A percentile compares a stretch with the other conserved stretches of the same genome.
phyloP scores from a whole-genome alignment of 2,329 filamentous ascomycete genomes.

The Pyrenophora tritici-repentis region DNA sequence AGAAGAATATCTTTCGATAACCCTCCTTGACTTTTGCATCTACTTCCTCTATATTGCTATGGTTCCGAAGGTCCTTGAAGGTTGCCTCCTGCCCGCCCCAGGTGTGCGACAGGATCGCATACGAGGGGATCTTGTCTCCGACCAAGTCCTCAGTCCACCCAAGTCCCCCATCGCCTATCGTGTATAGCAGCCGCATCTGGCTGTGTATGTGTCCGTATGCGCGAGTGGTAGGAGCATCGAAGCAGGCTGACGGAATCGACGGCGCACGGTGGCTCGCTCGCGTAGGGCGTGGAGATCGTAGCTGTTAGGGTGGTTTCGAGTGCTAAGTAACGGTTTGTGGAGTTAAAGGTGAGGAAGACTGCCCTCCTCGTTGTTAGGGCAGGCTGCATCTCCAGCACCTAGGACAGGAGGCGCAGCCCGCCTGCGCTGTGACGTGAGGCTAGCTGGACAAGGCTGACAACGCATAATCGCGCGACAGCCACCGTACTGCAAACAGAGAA shows the following conservation, averaged over 20 bases:
- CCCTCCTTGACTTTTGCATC: too few species aligned
- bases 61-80: too few species aligned
- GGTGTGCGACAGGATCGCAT: too few species aligned
- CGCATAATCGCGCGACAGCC: conserved; percentile 11
- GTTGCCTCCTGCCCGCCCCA: too few species aligned
- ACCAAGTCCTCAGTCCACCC: too few species aligned
- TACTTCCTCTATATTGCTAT: too few species aligned
- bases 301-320: background rate
- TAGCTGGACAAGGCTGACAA: conserved; percentile 15
- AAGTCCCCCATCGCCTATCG: too few species aligned
- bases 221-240: conserved; percentile 9
- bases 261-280: conserved; percentile 10
- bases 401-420: conserved; percentile 9
- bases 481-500: background rate
- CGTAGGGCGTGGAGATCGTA: conserved; percentile 1
- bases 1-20: too few species aligned
- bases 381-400: conserved; percentile 9
- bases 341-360: conserved; percentile 2
- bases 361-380: background rate
- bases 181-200: too few species aligned
- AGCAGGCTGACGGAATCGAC: conserved; percentile 14
- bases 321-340: too few species aligned
- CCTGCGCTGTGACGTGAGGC: conserved; percentile 13
- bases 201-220: background rate
- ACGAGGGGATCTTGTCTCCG: too few species aligned